Base-by-base conservation (phyloP, 1,284 basidiomycete species). In the Fomitopsis palustris region DNA sequence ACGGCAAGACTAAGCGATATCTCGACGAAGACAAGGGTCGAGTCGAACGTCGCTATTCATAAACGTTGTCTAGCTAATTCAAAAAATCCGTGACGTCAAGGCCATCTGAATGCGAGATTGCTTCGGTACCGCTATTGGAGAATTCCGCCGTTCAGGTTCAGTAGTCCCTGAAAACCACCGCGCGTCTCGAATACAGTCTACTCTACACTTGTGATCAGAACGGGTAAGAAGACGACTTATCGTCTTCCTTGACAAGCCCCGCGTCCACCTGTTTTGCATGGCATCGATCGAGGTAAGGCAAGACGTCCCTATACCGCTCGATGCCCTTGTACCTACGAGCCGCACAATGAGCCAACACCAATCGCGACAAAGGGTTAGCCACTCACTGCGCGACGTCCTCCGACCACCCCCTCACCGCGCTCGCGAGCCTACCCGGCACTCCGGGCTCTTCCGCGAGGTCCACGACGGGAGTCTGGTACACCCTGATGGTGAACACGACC, bases 401-500 rank as follows among this genome's bases (percentile, higher is more conserved):
- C 1, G 85, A 82, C 88, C 89, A 91, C 64, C 81, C 83, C 62
- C 84, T 72, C 52, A 92, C 75, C 4, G 88, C 88, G 58, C 80
- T 83, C 16, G 86, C 88, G 67, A 92, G 70, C 39, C 90, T 76
- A 54, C 81, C 86, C 0, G 87, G 82, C 9, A 88, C 81, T 1
- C 87, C 89, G 16, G 74, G 76, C 69, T 92, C 90, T 55, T 75
- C 67, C 29, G 74, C 83, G 1, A 93, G 70, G 45, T 81, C 78
- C 41, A 77, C 78, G 8, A 92, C 70, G 5, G 82, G 81, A 16
- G 81, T 83, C 59, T 88, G 65, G 70, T 92, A 90, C 39, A 88
- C 88, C n/a, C 88, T 78, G 65, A 92, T 88, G 37, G 86, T 88
- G 69, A 93, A 93, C 21, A 88, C 76, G 45, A 93, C 78, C 16